Base-by-base conservation (phyloP, 345 rosid species). In the Zanthoxylum bungeanum region DNA sequence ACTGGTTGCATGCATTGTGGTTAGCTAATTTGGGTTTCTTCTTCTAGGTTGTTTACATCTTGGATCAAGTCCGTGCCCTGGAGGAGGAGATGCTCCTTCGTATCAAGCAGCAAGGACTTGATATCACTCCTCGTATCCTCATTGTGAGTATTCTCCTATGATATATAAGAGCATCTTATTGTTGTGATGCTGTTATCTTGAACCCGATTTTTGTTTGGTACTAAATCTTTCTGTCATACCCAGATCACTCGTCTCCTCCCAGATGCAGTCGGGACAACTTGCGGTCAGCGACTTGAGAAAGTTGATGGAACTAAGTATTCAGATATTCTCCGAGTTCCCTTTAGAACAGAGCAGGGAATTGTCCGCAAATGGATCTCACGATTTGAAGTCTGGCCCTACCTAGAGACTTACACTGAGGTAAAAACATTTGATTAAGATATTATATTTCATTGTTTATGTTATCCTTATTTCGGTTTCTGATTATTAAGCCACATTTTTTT, bases 331-430 rank as follows among this genome's bases (percentile, higher is more conserved):
- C 92, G 98, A 11, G 85, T 93, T 39, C 98, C 97, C 34, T 93
- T 93, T 69, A 83, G 89, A 79, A 73, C 86, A 7, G 93, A 86
- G 76, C 76, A 89, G 80, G 98, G 98, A 33, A 81, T 88, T 7
- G 91, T 93, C 39, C 88, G 97, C 28, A 79, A 74, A 69, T 93
- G 98, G 98, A 93, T 93, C 81, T 93, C 98, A 2, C 75, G 98
- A 75, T 93, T 93, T 25, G 96, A 93, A 85, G 98, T 93, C 58
- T 93, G 98, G 98, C 98, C 98, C 19, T 93, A 93, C 71, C 83
- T 93, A 66, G 97, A 88, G 78, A 88, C 86, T 62, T 93, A 73
- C 82, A 82, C 98, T 3, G 98, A 93, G 98, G 96, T 92, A 65
- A 61, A 28, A 66, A 19, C n/a, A n/a, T n/a, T n/a, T n/a, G n/a